phyloP scores from a whole-genome alignment of 495 filamentous ascomycete species.

The Neurospora pannonica region DNA sequence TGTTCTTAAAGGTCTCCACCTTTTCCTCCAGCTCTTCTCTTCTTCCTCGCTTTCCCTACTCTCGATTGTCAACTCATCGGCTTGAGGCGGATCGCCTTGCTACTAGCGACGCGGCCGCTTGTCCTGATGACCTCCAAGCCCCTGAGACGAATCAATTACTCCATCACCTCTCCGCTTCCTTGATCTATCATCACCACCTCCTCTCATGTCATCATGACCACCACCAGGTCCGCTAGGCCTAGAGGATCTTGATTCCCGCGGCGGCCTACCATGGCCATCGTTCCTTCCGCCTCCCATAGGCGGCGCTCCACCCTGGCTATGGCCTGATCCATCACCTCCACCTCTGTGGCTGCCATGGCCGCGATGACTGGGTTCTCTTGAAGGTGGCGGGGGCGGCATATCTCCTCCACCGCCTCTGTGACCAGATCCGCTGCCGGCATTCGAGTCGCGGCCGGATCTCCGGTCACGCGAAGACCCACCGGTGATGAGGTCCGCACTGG shows the following conservation, averaged over 20 bases:
- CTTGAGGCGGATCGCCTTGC: not conserved
- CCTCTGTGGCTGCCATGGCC: constrained; percentile 14
- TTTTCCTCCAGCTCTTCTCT: not conserved
- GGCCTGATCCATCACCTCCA: constrained; percentile 1
- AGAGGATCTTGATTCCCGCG: constrained; percentile 18
- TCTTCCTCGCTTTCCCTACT: not conserved
- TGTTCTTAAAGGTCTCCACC: no score
- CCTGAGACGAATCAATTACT: constrained; percentile 5
- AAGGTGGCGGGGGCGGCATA: constrained; percentile 14
- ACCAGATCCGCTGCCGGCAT: constrained; percentile 9
- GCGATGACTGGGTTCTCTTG: constrained; percentile 13
- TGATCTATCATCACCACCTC: constrained; percentile 16
- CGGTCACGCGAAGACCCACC: constrained; percentile 5
- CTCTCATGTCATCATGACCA: constrained; percentile 10
- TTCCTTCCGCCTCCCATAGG: constrained; percentile 2
- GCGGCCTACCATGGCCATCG: constrained; percentile 8
- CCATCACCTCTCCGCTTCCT: constrained; percentile 27
- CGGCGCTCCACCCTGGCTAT: not conserved
- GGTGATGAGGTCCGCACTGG: constrained; percentile 10
- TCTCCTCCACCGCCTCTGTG: constrained; percentile 11
- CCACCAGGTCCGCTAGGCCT: constrained; percentile 5
- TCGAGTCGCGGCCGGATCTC: constrained; percentile 17
- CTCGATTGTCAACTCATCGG: not conserved
- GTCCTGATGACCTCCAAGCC: constrained; percentile 15
- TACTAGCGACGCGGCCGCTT: constrained; percentile 23